Percentiles rank a stretch among this genome's conserved stretches.
These are phyloP conservation scores for Chenopodium berlandieri DNA, from an alignment of 148 eudicot species.

Conservation along the genomic window DNA sequence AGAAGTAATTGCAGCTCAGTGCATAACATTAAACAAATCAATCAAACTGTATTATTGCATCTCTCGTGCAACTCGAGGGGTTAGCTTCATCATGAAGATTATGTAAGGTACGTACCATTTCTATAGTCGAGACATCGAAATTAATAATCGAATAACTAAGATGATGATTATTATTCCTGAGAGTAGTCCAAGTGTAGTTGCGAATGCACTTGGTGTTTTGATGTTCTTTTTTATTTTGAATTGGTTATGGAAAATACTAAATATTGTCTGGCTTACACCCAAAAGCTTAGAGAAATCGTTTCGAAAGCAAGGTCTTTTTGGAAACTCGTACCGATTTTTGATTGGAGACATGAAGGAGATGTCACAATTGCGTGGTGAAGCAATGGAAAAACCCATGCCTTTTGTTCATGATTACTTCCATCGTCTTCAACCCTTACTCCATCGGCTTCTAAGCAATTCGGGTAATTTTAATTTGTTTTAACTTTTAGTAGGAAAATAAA, in stretches of 20 bases:
- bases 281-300: conserved; percentile 14
- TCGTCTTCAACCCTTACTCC: conserved; percentile 25
- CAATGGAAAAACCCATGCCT: conserved; percentile 3
- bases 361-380: conserved; percentile 3
- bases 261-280: conserved; percentile 14
- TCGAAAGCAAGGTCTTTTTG: conserved; percentile 20
- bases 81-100: no score
- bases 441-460: conserved; percentile 11
- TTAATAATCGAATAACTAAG: no score
- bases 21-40: no score
- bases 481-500: no score
- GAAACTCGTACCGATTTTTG: conserved; percentile 24
- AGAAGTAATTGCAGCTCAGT: no score
- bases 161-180: no score
- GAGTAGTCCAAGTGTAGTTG: no score
- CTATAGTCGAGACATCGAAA: no score
- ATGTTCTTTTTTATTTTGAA: background rate
- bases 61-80: no score
- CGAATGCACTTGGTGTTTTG: background rate
- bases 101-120: no score
- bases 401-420: conserved; percentile 19
- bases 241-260: conserved; percentile 12
- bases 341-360: conserved; percentile 21
- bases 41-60: no score
- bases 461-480: conserved; percentile 4